phyloP scores from a whole-genome alignment of 2,329 filamentous ascomycete genomes.

The Trichoderma sp. region DNA sequence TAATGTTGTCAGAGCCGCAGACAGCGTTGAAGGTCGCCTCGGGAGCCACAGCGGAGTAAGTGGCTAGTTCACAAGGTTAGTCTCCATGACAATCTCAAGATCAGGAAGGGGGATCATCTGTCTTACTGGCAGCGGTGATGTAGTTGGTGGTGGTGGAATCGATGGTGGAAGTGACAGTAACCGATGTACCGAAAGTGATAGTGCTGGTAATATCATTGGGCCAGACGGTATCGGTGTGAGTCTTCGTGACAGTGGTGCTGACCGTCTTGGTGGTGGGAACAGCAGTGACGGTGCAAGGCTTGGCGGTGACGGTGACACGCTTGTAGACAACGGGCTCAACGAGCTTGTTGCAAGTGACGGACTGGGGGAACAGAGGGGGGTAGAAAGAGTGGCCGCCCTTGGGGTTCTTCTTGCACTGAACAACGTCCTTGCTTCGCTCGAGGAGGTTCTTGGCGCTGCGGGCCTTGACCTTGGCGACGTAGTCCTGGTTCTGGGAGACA shows the following conservation, averaged over 20 bases:
- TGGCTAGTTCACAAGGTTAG: neutral
- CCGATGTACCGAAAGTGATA: slow-evolving; percentile 1
- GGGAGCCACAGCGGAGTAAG: slow-evolving; percentile 3
- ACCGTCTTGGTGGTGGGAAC: slow-evolving; percentile 4
- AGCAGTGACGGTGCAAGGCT: slow-evolving; percentile 15
- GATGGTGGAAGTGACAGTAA: neutral
- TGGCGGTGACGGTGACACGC: slow-evolving; percentile 16
- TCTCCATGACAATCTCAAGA: neutral
- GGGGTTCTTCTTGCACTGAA: slow-evolving; percentile 13
- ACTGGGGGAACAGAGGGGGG: slow-evolving; percentile 23
- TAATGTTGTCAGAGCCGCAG: slow-evolving; percentile 16
- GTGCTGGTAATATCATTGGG: slow-evolving; percentile 22
- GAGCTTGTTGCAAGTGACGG: slow-evolving; percentile 15
- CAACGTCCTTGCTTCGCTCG: neutral
- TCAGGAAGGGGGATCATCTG: neutral
- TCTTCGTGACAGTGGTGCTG: slow-evolving; percentile 12
- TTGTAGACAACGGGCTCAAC: slow-evolving; percentile 19
- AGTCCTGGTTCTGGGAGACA: slow-evolving; percentile 9
- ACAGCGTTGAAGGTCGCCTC: slow-evolving; percentile 10
- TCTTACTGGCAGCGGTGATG: slow-evolving; percentile 15
- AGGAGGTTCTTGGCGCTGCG: slow-evolving; percentile 15
- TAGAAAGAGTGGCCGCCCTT: slow-evolving; percentile 4
- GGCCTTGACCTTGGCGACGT: slow-evolving; percentile 18
- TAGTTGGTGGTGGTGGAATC: slow-evolving; percentile 5
- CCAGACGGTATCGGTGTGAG: slow-evolving; percentile 12